A percentile compares a stretch with the other conserved stretches of the same genome.
These are phyloP conservation scores for Cystoisospora suis DNA, from an alignment of 169 alveolate genomes.

Conservation along the genomic window DNA sequence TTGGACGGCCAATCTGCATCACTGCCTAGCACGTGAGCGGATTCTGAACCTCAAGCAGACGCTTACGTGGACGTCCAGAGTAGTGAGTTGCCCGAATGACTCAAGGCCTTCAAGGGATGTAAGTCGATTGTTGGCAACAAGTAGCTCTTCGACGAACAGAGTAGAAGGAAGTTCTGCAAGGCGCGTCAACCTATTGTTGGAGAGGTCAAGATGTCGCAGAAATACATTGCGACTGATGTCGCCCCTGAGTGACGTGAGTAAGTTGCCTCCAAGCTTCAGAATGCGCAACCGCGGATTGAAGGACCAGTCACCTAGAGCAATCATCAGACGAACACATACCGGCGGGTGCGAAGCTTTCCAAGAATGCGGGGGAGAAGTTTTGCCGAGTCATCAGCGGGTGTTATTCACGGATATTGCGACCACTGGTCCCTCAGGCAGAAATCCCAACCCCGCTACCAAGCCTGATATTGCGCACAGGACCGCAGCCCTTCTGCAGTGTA, in stretches of 20 bases:
- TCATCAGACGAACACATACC: too few species aligned
- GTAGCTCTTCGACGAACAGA: constrained; percentile 44
- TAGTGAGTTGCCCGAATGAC: neutral
- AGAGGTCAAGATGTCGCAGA: constrained; percentile 47
- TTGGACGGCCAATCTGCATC: too few species aligned
- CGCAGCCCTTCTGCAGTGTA: too few species aligned
- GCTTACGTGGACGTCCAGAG: neutral
- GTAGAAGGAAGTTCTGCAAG: constrained; percentile 38
- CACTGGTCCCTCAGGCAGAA: too few species aligned
- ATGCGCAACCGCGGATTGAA: constrained; percentile 57
- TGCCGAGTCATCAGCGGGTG: too few species aligned
- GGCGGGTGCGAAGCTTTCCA: too few species aligned
- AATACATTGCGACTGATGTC: constrained; percentile 26
- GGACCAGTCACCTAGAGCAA: constrained; percentile 49
- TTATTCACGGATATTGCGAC: too few species aligned
- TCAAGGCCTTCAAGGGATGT: constrained; percentile 52
- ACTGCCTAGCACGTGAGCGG: too few species aligned
- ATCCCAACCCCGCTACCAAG: too few species aligned
- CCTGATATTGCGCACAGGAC: too few species aligned
- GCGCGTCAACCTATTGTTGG: constrained; percentile 18
- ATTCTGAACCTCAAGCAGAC: too few species aligned
- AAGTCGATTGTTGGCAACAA: constrained; percentile 36
- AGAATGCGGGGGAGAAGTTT: too few species aligned
- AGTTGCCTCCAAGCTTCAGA: constrained; percentile 51
- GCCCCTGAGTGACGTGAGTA: constrained; percentile 25